A percentile compares a stretch with the other conserved stretches of the same genome.
Evolutionary conservation across 176 grass and related monocot species (phyloP).

Genomic region (Oryza meyeriana): DNA sequence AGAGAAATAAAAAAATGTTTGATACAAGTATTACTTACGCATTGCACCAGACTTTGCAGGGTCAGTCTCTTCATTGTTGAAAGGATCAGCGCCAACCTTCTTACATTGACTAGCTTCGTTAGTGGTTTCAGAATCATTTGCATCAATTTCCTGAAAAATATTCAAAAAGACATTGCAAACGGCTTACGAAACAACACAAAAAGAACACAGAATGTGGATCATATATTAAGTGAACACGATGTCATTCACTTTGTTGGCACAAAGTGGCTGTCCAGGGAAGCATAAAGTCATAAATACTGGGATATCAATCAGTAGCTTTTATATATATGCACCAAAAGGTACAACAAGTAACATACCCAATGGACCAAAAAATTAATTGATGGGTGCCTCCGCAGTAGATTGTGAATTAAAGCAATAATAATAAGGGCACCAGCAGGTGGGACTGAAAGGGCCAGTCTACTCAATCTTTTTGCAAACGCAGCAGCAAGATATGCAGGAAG

Average conservation of each 20-base stretch:
- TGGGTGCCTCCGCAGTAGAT: slow-evolving; percentile 84
- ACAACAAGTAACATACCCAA: slow-evolving; percentile 58
- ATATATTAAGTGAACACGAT: background rate
- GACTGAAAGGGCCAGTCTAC: slow-evolving; percentile 80
- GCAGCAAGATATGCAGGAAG: slow-evolving; percentile 88
- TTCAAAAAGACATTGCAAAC: slow-evolving; percentile 7
- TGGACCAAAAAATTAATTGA: slow-evolving; percentile 95
- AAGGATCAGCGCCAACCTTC: slow-evolving; percentile 66
- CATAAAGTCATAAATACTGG: background rate
- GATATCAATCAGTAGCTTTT: background rate
- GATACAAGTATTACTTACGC: slow-evolving; percentile 51
- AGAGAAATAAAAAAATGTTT: slow-evolving; percentile 11
- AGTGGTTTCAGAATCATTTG: slow-evolving; percentile 38
- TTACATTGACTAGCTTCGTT: slow-evolving; percentile 41
- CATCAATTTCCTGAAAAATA: slow-evolving; percentile 50
- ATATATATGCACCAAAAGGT: background rate
- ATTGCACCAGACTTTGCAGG: slow-evolving; percentile 83
- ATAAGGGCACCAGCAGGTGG: slow-evolving; percentile 82
- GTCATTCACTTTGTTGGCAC: background rate
- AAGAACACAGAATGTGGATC: background rate
- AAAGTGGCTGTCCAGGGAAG: background rate
- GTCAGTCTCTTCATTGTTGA: slow-evolving; percentile 70
- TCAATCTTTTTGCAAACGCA: slow-evolving; percentile 94
- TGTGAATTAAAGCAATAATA: slow-evolving; percentile 95
- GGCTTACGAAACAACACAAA: background rate